phyloP scores from a whole-genome alignment of 495 filamentous ascomycete genomes.

The Penicillium atrosanguineum region DNA sequence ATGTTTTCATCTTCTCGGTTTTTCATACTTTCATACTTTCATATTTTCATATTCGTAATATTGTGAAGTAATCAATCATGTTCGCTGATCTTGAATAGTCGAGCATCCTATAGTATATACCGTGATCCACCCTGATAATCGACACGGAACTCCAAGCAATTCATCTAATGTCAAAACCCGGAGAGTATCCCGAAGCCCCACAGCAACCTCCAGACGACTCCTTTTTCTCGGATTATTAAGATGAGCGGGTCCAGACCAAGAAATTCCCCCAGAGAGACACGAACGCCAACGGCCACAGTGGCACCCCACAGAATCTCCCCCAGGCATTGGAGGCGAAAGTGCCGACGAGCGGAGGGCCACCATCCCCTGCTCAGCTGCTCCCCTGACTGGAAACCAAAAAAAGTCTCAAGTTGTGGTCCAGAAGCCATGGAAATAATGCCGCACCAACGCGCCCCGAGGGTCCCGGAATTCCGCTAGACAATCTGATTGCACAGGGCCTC shows the following conservation, averaged over 20 bases:
- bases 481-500: background rate
- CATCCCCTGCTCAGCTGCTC: background rate
- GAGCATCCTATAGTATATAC: too few relatives aligned
- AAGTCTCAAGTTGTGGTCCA: background rate
- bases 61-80: too few relatives aligned
- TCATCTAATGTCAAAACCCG: background rate
- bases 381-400: background rate
- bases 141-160: too few relatives aligned
- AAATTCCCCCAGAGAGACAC: background rate
- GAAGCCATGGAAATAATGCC: background rate
- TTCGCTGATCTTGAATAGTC: too few relatives aligned
- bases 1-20: too few relatives aligned
- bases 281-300: background rate
- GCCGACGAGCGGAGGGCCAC: background rate
- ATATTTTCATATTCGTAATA: too few relatives aligned
- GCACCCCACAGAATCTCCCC: background rate
- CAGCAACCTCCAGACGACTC: background rate
- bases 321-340: background rate
- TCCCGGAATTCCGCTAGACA: background rate
- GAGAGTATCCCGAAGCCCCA: background rate
- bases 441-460: background rate
- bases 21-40: too few relatives aligned
- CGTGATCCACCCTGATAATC: too few relatives aligned
- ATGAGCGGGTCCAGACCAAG: slow-evolving; percentile 1
- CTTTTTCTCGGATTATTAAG: slow-evolving; percentile 6